Evolutionary conservation across 441 rosid species (phyloP), one percentile per base, ranked within the genome.

Genomic region (Pelargonium citronellum): DNA sequence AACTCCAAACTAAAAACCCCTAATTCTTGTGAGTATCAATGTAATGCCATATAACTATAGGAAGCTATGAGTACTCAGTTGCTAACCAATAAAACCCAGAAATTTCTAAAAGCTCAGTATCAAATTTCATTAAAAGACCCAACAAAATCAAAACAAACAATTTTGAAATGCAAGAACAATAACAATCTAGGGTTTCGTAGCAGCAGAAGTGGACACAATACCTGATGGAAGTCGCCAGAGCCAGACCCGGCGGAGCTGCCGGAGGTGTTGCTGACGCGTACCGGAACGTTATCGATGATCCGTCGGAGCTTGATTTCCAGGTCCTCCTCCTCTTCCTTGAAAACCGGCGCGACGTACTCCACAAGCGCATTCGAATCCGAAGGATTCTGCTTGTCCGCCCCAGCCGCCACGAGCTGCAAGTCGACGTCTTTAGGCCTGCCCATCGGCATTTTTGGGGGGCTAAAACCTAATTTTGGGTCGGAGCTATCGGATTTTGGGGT

Each of bases 181-280:
- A 37, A 9, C 2, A 53, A 1, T 17, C 11, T 11, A 69, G 64
- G 30, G 4, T n/a, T 19, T 17, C 22, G 39, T 11, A 62, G 34
- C 19, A 57, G 5, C 39, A 0, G 34, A 68, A 39, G 3, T 4
- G 7, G 17, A 67, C 4, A 63, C 37, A 44, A 10, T 68, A 90
- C 99, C 95, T 91, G 99, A 68, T 94, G 97, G 67, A 94, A 94
- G 75, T 91, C 97, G 7, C 95, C 94, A 67, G 96, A 94, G 66
- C 96, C 97, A n/a, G 96, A 89, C 79, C 99, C 96, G 2, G 97
- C 99, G 8, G 97, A 94, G 80, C 99, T 94, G n/a, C 97, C 96
- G 0, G 99, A 94, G 60, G 99, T 89, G 66, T 91, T 94, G 53
- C 87, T 90, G 71, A 94, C 97, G 19, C 97, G 89, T 57, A 94